Conservation (phyloP, 2,329 filamentous ascomycete species). For the Sarocladiaceae sp. region DNA sequence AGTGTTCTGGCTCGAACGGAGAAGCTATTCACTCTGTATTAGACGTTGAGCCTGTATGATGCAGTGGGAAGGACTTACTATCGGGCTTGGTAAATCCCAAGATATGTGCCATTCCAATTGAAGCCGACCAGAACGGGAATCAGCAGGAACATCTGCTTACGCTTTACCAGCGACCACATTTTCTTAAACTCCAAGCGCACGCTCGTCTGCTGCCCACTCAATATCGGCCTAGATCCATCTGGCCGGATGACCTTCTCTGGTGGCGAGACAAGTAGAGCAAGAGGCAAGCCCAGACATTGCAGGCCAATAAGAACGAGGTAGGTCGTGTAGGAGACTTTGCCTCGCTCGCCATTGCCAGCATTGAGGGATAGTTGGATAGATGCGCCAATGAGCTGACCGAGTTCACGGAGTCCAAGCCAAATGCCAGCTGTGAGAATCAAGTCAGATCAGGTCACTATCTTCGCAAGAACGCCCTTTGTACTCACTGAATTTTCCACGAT, state of each 20-base stretch:
- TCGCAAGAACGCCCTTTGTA: not conserved
- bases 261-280: conserved; percentile 22
- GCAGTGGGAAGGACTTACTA: too few relatives aligned
- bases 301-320: conserved; percentile 25
- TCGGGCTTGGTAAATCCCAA: conserved; percentile 47
- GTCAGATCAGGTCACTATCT: fast-evolving
- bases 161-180: conserved; percentile 33
- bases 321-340: conserved; percentile 21
- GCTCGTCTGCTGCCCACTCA: conserved; percentile 26
- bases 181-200: conserved; percentile 32
- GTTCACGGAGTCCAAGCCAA: conserved; percentile 48
- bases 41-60: not conserved
- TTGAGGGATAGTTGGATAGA: conserved; percentile 48
- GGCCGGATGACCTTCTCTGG: conserved; percentile 23
- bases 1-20: conserved; percentile 44
- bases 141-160: conserved; percentile 42
- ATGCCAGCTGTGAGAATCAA: conserved; percentile 33
- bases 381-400: conserved; percentile 48
- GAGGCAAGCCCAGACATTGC: conserved; percentile 21
- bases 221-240: conserved; percentile 20
- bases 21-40: conserved; percentile 24
- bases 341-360: conserved; percentile 31
- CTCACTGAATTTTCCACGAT: conserved; percentile 38
- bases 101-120: conserved; percentile 47
- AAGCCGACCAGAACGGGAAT: conserved; percentile 40